These are phyloP conservation scores for Hanseniaspora pseudoguilliermondii DNA, from an alignment of 805 yeast genomes.

Conservation along the genomic window DNA sequence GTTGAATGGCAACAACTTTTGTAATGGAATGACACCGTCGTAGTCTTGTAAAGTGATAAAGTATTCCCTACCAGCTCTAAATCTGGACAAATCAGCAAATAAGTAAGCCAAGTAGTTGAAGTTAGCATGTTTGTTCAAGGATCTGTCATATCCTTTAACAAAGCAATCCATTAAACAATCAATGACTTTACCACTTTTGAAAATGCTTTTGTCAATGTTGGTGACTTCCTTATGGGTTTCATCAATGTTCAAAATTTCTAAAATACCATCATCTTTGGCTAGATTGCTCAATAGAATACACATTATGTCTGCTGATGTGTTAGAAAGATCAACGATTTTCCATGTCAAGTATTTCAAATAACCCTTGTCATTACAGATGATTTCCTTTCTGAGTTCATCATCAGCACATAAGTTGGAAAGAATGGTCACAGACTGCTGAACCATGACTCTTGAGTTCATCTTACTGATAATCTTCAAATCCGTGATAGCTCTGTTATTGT, in stretches of 20 bases:
- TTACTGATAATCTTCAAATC: slow-evolving; percentile 53
- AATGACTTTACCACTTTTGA: slow-evolving; percentile 47
- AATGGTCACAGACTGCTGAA: slow-evolving; percentile 60
- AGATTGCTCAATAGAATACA: slow-evolving; percentile 75
- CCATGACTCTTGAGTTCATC: slow-evolving; percentile 42
- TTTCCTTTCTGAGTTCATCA: slow-evolving; percentile 39
- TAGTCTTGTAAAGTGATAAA: slow-evolving; percentile 60
- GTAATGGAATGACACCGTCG: slow-evolving; percentile 64
- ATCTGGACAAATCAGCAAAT: slow-evolving; percentile 81
- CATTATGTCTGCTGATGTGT: slow-evolving; percentile 65
- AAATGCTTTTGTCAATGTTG: slow-evolving; percentile 34
- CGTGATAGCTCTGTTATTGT: slow-evolving; percentile 55
- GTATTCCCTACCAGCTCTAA: slow-evolving; percentile 58
- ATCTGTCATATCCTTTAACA: slow-evolving; percentile 67
- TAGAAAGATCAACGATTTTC: slow-evolving; percentile 41
- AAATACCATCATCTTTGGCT: slow-evolving; percentile 61
- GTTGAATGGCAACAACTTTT: slow-evolving; percentile 72
- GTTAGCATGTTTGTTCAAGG: slow-evolving; percentile 57
- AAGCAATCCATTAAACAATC: slow-evolving; percentile 82
- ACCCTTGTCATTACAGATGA: slow-evolving; percentile 51
- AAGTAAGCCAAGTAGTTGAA: slow-evolving; percentile 77
- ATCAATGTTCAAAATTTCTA: slow-evolving; percentile 35
- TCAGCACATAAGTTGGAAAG: slow-evolving; percentile 76
- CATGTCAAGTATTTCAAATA: slow-evolving; percentile 40
- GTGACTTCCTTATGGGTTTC: slow-evolving; percentile 24